These are phyloP conservation scores for Saccharomycopsis oosterbeekiorum DNA, from an alignment of 805 yeast genomes.

Conservation along the genomic window DNA sequence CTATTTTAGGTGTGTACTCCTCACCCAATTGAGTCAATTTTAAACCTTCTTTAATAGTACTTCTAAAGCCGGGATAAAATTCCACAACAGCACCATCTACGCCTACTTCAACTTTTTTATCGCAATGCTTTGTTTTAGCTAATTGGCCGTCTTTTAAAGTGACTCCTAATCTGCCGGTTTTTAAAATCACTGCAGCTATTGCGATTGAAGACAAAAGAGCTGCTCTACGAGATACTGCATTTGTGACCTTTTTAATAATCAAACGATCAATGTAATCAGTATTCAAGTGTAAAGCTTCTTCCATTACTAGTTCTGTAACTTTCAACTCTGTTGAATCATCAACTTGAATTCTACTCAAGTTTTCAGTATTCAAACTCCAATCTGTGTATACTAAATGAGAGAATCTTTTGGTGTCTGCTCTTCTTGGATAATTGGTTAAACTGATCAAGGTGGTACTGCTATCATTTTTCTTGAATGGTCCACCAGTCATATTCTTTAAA, in stretches of 20 bases:
- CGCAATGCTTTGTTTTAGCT: slow-evolving; percentile 37
- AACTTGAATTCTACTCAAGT: slow-evolving; percentile 75
- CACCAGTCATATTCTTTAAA: slow-evolving; percentile 1
- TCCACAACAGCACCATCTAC: slow-evolving; percentile 94
- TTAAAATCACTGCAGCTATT: slow-evolving; percentile 66
- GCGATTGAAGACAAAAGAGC: slow-evolving; percentile 86
- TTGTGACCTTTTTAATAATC: slow-evolving; percentile 62
- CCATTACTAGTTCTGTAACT: slow-evolving; percentile 59
- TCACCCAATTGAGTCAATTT: slow-evolving; percentile 60
- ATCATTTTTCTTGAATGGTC: slow-evolving; percentile 5
- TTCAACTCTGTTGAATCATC: slow-evolving; percentile 69
- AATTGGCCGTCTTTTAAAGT: slow-evolving; percentile 26
- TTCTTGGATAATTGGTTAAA: slow-evolving; percentile 26
- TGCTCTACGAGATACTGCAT: slow-evolving; percentile 80
- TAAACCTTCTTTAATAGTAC: slow-evolving; percentile 71
- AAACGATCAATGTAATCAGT: slow-evolving; percentile 63
- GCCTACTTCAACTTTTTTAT: slow-evolving; percentile 74
- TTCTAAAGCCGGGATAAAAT: slow-evolving; percentile 83
- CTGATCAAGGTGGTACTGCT: slow-evolving; percentile 11
- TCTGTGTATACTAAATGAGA: slow-evolving; percentile 65
- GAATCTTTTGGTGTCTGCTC: slow-evolving; percentile 21
- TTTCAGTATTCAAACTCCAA: slow-evolving; percentile 73
- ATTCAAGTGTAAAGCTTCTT: slow-evolving; percentile 57
- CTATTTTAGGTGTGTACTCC: slow-evolving; percentile 53
- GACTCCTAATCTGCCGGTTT: slow-evolving; percentile 48